Evolutionary conservation across 371 early-diverging fungal species (phyloP).

Genomic region (Lichtheimia ornata): DNA sequence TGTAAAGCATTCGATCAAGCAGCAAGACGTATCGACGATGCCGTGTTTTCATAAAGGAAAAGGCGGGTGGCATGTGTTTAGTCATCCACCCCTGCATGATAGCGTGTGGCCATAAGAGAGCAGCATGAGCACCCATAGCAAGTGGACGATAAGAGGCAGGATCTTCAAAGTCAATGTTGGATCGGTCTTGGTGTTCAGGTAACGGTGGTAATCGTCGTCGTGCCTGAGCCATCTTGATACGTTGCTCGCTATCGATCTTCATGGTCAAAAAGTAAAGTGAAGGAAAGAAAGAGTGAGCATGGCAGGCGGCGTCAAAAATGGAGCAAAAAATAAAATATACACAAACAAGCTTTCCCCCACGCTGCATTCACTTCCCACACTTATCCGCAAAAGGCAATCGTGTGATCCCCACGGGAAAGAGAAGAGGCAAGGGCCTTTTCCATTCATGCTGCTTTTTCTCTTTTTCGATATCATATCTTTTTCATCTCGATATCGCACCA

Average conservation of each 20-base stretch:
- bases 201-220: background rate
- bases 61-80: constrained; percentile 33
- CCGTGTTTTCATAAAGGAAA: constrained; percentile 33
- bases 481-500: no score
- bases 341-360: no score
- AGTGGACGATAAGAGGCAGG: constrained; percentile 9
- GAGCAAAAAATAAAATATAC: background rate
- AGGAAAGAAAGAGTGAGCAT: constrained; percentile 4
- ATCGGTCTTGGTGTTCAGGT: no score
- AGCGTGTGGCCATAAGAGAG: constrained; percentile 23
- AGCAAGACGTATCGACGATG: constrained; percentile 36
- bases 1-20: constrained; percentile 34
- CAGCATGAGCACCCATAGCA: constrained; percentile 5
- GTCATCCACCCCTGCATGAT: constrained; percentile 36
- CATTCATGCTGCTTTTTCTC: constrained; percentile 1
- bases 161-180: constrained; percentile 6
- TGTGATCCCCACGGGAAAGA: no score
- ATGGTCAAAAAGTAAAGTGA: constrained; percentile 3
- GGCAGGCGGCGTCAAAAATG: background rate
- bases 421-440: background rate
- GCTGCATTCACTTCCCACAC: constrained; percentile 3
- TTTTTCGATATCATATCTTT: no score
- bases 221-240: constrained; percentile 7
- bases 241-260: constrained; percentile 8
- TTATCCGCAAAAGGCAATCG: background rate